Conservation (phyloP, 2,329 filamentous ascomycete genomes). For the Claviceps citrina region DNA sequence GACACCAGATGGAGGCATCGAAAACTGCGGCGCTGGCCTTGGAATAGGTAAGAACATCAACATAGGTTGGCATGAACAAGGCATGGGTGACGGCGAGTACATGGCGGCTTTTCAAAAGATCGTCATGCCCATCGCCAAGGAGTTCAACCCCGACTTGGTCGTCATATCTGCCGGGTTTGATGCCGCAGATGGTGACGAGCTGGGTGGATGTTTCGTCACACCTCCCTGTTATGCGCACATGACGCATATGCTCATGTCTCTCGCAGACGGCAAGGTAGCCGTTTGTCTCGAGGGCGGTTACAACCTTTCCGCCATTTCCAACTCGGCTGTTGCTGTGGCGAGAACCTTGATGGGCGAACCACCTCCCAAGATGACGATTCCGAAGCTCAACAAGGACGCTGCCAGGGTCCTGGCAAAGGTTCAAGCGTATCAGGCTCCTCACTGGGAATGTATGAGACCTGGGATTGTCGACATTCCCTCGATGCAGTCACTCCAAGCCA, state of each 20-base stretch:
- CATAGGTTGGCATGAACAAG: constrained; percentile 51
- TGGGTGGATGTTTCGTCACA: constrained; percentile 85
- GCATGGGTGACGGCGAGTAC: constrained; percentile 94
- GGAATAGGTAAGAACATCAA: constrained; percentile 50
- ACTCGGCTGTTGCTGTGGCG: constrained; percentile 81
- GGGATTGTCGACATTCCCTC: constrained; percentile 41
- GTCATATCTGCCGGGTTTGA: constrained; percentile 95
- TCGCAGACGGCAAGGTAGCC: constrained; percentile 76
- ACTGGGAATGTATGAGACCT: constrained; percentile 80
- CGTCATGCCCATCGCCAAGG: constrained; percentile 86
- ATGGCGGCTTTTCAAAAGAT: constrained; percentile 91
- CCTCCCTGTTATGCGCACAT: constrained; percentile 91
- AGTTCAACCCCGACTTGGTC: constrained; percentile 87
- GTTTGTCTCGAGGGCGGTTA: constrained; percentile 95
- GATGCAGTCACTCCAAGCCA: constrained; percentile 35
- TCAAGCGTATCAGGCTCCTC: constrained; percentile 46
- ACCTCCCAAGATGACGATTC: constrained; percentile 45
- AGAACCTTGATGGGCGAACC: constrained; percentile 91
- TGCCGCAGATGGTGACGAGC: constrained; percentile 79
- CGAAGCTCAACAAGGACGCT: constrained; percentile 42
- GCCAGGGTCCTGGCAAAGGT: constrained; percentile 41
- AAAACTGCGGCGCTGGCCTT: constrained; percentile 39
- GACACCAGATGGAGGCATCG: constrained; percentile 44
- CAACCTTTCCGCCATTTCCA: constrained; percentile 82
- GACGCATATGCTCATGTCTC: constrained; percentile 97